Percentiles rank a stretch among this genome's conserved stretches.
Conservation (phyloP, 2,329 filamentous ascomycete species). For the Alternaria consortialis region DNA sequence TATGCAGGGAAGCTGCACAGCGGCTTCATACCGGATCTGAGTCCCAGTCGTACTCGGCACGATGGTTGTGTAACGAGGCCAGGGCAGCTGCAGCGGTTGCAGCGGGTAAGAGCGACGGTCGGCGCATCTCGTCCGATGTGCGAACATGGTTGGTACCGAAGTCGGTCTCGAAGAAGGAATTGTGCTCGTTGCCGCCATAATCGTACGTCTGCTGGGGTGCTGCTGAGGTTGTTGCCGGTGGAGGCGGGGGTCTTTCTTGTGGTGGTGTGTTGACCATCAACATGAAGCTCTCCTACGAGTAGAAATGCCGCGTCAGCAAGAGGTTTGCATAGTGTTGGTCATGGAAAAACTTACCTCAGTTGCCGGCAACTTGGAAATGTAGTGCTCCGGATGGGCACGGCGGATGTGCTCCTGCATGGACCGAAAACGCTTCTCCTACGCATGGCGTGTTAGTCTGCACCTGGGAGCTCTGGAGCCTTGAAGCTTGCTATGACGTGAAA, state of each 20-base stretch:
- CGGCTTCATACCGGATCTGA: slow-evolving; percentile 46
- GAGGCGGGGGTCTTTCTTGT: slow-evolving; percentile 69
- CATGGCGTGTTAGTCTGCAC: slow-evolving; percentile 41
- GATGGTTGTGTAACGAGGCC: slow-evolving; percentile 83
- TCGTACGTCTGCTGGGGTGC: slow-evolving; percentile 46
- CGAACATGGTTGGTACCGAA: slow-evolving; percentile 73
- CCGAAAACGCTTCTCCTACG: slow-evolving; percentile 90
- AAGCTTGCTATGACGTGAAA: slow-evolving; percentile 12
- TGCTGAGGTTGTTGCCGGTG: slow-evolving; percentile 51
- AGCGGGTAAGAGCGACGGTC: slow-evolving; percentile 70
- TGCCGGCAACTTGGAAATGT: slow-evolving; percentile 96
- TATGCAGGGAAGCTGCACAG: slow-evolving; percentile 20
- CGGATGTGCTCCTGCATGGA: slow-evolving; percentile 99
- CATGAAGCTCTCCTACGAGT: slow-evolving; percentile 78
- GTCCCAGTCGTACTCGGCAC: slow-evolving; percentile 67
- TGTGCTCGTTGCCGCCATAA: slow-evolving; percentile 66
- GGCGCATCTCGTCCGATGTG: slow-evolving; percentile 72
- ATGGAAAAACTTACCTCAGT: slow-evolving; percentile 67
- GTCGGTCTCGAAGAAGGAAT: slow-evolving; percentile 73
- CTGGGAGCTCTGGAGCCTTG: slow-evolving; percentile 10
- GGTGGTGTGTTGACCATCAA: slow-evolving; percentile 95
- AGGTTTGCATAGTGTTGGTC: background rate
- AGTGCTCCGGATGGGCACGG: slow-evolving; percentile 94
- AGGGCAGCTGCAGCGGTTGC: slow-evolving; percentile 85
- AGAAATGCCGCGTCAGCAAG: slow-evolving; percentile 10